These are phyloP conservation scores for Fonsecaea nubica DNA, from an alignment of 2,329 filamentous ascomycete species.

Conservation along the genomic window DNA sequence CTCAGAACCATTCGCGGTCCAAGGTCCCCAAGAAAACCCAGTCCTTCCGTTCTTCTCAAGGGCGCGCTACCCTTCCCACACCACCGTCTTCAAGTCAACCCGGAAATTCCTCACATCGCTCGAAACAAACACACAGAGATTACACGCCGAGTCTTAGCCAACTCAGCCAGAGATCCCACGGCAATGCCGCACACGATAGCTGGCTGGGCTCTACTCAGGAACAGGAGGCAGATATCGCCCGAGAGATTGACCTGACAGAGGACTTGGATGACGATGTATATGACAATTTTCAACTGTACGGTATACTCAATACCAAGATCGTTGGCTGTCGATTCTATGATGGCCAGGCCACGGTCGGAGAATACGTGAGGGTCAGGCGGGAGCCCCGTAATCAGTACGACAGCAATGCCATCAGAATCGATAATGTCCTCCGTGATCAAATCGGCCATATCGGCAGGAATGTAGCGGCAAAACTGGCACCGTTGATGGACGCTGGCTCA, in stretches of 20 bases:
- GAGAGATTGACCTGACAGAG: conserved; percentile 43
- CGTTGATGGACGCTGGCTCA: conserved; percentile 59
- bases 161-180: conserved; percentile 11
- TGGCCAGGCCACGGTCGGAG: conserved; percentile 67
- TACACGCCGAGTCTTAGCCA: conserved; percentile 15
- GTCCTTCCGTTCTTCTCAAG: conserved; percentile 23
- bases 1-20: conserved; percentile 1
- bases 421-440: conserved; percentile 76
- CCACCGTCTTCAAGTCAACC: conserved; percentile 34
- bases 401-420: conserved; percentile 75
- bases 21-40: conserved; percentile 21
- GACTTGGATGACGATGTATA: conserved; percentile 48
- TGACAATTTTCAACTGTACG: conserved; percentile 48
- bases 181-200: conserved; percentile 22
- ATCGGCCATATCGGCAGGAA: conserved; percentile 78
- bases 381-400: conserved; percentile 75
- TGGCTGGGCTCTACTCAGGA: conserved; percentile 39
- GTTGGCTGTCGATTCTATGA: conserved; percentile 69
- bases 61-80: conserved; percentile 29
- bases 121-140: conserved; percentile 19
- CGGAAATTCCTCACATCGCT: conserved; percentile 6
- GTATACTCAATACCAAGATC: conserved; percentile 60
- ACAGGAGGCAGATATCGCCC: conserved; percentile 38
- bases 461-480: conserved; percentile 73
- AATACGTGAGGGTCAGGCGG: conserved; percentile 67